Evolutionary conservation across 225 moss, liverwort and hornwort species (phyloP).

Genomic region (Asterella californica): DNA sequence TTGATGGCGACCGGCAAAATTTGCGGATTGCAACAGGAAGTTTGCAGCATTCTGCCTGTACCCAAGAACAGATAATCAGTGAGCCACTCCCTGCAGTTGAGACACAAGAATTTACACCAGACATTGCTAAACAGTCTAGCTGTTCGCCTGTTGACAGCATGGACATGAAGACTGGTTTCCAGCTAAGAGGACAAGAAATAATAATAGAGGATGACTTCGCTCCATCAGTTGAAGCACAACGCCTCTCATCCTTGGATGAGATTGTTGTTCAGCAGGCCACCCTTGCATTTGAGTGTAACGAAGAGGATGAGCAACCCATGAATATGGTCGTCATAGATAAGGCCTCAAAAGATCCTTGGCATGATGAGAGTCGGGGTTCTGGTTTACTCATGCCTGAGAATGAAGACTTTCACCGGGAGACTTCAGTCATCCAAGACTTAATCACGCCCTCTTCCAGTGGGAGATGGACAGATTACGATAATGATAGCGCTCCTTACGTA

Average conservation of each 20-base stretch:
- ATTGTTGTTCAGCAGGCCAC: background rate
- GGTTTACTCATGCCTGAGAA: background rate
- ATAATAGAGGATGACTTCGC: background rate
- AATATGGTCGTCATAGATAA: background rate
- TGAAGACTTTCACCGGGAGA: background rate
- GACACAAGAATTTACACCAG: background rate
- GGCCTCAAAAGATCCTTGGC: constrained; percentile 34
- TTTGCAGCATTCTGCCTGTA: background rate
- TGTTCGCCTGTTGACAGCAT: background rate
- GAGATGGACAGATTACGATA: constrained; percentile 10
- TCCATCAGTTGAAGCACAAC: background rate
- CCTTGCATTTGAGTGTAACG: background rate
- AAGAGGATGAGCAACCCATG: background rate
- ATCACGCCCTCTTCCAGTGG: background rate
- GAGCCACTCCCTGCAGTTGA: background rate
- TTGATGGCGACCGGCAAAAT: background rate
- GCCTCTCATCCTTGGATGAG: background rate
- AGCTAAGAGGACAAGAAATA: background rate
- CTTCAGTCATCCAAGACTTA: background rate
- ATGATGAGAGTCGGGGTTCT: background rate
- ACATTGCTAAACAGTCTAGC: background rate
- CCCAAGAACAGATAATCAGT: background rate
- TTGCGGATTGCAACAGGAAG: background rate
- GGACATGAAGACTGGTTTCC: background rate
- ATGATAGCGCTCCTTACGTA: constrained; percentile 8